Conservation (phyloP, 768 basidiomycete species). For the Boletus subparvulus region DNA sequence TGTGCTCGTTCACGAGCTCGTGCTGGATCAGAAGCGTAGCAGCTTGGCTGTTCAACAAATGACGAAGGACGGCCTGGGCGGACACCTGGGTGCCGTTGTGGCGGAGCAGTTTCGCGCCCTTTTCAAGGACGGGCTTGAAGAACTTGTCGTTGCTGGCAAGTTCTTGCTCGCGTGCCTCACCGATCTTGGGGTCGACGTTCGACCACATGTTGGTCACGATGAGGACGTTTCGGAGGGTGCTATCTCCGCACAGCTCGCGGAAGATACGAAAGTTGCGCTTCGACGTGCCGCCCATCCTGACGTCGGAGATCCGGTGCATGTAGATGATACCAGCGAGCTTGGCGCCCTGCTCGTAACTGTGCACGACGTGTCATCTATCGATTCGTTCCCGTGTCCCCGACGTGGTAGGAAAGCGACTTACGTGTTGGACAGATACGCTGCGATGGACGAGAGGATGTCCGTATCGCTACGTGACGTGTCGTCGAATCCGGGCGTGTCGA, state of each 20-base stretch:
- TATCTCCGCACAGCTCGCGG: conserved; percentile 51
- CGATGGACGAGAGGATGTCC: conserved; percentile 51
- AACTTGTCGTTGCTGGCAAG: conserved; percentile 42
- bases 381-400: not conserved
- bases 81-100: conserved; percentile 42
- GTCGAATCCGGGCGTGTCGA: conserved; percentile 66
- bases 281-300: conserved; percentile 51
- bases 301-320: conserved; percentile 54
- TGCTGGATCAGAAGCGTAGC: conserved; percentile 51
- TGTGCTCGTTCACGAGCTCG: conserved; percentile 52
- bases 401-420: conserved; percentile 8
- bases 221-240: conserved; percentile 47
- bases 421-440: conserved; percentile 38
- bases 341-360: conserved; percentile 35
- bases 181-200: conserved; percentile 38
- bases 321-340: conserved; percentile 55
- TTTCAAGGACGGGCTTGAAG: conserved; percentile 52
- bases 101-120: conserved; percentile 46
- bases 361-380: not conserved
- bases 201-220: conserved; percentile 59
- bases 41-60: conserved; percentile 42
- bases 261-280: conserved; percentile 53
- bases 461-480: conserved; percentile 50
- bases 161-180: conserved; percentile 46
- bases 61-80: conserved; percentile 42